Percentiles rank a stretch among this genome's conserved stretches.
Evolutionary conservation across 1,284 basidiomycete species (phyloP).

Genomic region (Cryptococcus sp.): DNA sequence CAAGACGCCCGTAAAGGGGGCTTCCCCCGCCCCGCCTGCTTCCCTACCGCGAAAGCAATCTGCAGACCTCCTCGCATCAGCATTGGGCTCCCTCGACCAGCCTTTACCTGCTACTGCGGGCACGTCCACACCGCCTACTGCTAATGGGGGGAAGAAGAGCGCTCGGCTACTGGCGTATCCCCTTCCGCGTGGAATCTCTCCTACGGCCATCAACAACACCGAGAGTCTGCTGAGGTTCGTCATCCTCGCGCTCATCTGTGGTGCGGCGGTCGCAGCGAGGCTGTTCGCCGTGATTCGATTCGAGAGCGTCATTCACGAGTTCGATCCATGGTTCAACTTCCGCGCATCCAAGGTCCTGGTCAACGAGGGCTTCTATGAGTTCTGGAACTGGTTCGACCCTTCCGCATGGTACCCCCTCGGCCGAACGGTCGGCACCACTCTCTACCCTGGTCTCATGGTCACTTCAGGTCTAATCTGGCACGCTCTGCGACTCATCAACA

Average conservation of each 20-base stretch:
- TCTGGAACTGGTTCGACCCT: slow-evolving; percentile 99
- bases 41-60: slow-evolving; percentile 3
- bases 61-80: slow-evolving; percentile 1
- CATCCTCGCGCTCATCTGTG: slow-evolving; percentile 82
- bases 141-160: neutral
- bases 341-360: slow-evolving; percentile 87
- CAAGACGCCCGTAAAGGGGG: slow-evolving; percentile 8
- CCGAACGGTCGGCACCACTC: slow-evolving; percentile 95
- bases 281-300: slow-evolving; percentile 97
- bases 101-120: neutral
- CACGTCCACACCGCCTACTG: neutral
- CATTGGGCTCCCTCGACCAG: neutral
- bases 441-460: slow-evolving; percentile 97
- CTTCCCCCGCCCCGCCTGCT: neutral
- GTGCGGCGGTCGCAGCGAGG: slow-evolving; percentile 90
- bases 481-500: slow-evolving; percentile 79
- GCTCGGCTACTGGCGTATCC: slow-evolving; percentile 44
- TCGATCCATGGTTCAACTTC: slow-evolving; percentile 98
- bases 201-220: slow-evolving; percentile 73
- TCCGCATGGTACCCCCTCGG: slow-evolving; percentile 99
- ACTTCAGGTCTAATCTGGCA: slow-evolving; percentile 97
- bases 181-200: slow-evolving; percentile 48
- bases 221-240: slow-evolving; percentile 82
- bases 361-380: slow-evolving; percentile 94
- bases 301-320: slow-evolving; percentile 99